Evolutionary conservation across 2,329 filamentous ascomycete genomes (phyloP).

Genomic region (Podosphaera xanthii): DNA sequence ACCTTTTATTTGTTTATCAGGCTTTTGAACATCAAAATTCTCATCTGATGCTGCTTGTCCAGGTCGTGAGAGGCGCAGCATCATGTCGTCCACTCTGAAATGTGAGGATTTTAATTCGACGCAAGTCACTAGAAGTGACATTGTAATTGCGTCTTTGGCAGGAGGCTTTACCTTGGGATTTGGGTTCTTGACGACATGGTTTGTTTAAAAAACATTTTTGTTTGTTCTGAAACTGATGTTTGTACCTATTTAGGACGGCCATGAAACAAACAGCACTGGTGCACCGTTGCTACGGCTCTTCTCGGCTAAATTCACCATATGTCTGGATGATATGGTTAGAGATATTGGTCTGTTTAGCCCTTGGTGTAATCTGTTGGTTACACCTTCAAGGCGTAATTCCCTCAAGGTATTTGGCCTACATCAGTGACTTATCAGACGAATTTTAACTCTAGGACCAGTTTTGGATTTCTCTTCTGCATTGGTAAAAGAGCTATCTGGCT

Average conservation of each 20-base stretch:
- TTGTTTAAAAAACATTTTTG: neutral
- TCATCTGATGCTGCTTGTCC: no score
- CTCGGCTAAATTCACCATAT: conserved; percentile 17
- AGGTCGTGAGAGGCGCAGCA: no score
- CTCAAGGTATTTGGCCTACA: conserved; percentile 11
- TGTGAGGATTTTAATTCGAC: neutral
- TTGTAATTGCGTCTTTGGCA: conserved; percentile 18
- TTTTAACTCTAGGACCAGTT: conserved; percentile 3
- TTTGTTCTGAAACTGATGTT: conserved; percentile 11
- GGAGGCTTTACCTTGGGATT: conserved; percentile 20
- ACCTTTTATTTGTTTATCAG: no score
- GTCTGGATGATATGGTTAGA: conserved; percentile 24
- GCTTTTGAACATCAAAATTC: no score
- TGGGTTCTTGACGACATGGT: conserved; percentile 8
- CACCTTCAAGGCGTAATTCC: conserved; percentile 18
- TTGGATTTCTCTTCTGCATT: conserved; percentile 10
- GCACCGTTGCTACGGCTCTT: conserved; percentile 14
- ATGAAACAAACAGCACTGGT: conserved; percentile 17
- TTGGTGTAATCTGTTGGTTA: conserved; percentile 20
- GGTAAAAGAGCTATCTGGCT: conserved; percentile 3
- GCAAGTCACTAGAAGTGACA: conserved; percentile 8
- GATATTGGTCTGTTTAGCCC: conserved; percentile 19
- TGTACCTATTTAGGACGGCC: conserved; percentile 12
- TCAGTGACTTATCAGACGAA: neutral
- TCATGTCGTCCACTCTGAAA: no score